Percentiles rank a stretch among this genome's conserved stretches.
Evolutionary conservation across 306 rosid genomes (phyloP).

Genomic region (Abrus precatorius): DNA sequence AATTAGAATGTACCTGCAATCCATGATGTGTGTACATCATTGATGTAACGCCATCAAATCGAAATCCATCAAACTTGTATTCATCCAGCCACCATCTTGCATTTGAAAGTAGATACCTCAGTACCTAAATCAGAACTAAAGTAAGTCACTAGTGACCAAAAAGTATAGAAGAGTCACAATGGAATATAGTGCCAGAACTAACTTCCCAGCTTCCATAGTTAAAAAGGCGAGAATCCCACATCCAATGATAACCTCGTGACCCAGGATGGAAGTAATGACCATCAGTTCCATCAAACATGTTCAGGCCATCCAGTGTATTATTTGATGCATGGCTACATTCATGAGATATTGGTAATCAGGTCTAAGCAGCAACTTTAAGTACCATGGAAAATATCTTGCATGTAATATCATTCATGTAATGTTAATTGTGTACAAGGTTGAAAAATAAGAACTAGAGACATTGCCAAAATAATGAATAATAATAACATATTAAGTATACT

Average conservation of each 20-base stretch:
- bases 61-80: slow-evolving; percentile 95
- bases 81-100: slow-evolving; percentile 99
- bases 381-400: slow-evolving; percentile 39
- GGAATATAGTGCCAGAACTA: slow-evolving; percentile 27
- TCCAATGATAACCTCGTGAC: slow-evolving; percentile 98
- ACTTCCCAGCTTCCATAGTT: slow-evolving; percentile 99
- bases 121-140: slow-evolving; percentile 67
- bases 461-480: slow-evolving; percentile 29
- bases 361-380: slow-evolving; percentile 37
- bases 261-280: slow-evolving; percentile 96
- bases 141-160: slow-evolving; percentile 16
- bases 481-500: slow-evolving; percentile 5
- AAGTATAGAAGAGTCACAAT: slow-evolving; percentile 36
- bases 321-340: slow-evolving; percentile 87
- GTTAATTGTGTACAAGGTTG: slow-evolving; percentile 16
- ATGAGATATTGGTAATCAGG: slow-evolving; percentile 49
- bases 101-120: slow-evolving; percentile 92
- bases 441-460: slow-evolving; percentile 26
- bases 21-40: slow-evolving; percentile 99
- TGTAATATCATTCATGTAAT: slow-evolving; percentile 32
- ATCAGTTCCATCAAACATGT: slow-evolving; percentile 99
- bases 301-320: slow-evolving; percentile 92
- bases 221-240: slow-evolving; percentile 99
- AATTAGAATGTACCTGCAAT: slow-evolving; percentile 66
- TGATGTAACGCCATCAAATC: slow-evolving; percentile 98